Evolutionary conservation across 1,139 yeast genomes (phyloP).

Genomic region (Petasospora rhodanensis): DNA sequence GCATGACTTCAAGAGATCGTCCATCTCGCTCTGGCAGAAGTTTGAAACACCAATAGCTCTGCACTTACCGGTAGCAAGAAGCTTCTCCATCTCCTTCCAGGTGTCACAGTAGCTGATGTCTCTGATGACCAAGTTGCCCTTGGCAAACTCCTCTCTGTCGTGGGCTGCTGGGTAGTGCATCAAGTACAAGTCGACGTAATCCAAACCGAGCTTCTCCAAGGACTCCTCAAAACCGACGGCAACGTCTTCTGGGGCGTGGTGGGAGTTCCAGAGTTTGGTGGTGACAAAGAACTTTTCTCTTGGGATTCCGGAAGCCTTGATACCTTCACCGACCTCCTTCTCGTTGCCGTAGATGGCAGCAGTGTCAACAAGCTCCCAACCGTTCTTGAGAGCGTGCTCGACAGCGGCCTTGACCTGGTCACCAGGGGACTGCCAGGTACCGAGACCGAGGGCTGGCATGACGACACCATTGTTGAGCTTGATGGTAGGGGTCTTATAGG

Average conservation of each 20-base stretch:
- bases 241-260: slow-evolving; percentile 45
- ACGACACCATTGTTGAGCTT: slow-evolving; percentile 38
- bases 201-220: slow-evolving; percentile 36
- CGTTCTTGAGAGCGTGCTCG: slow-evolving; percentile 36
- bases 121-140: slow-evolving; percentile 35
- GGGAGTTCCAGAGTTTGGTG: slow-evolving; percentile 75
- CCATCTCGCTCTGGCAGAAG: slow-evolving; percentile 49
- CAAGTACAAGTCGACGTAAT: slow-evolving; percentile 65
- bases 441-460: slow-evolving; percentile 44
- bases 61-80: slow-evolving; percentile 55
- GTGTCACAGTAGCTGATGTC: slow-evolving; percentile 67
- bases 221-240: slow-evolving; percentile 26
- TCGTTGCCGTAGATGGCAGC: slow-evolving; percentile 77
- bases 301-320: slow-evolving; percentile 55
- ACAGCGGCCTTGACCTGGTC: slow-evolving; percentile 57
- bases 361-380: slow-evolving; percentile 69
- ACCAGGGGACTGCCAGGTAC: slow-evolving; percentile 45
- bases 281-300: slow-evolving; percentile 70
- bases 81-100: slow-evolving; percentile 70
- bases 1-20: slow-evolving; percentile 28
- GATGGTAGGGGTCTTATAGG: too few relatives aligned
- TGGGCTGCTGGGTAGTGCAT: slow-evolving; percentile 71
- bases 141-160: slow-evolving; percentile 8
- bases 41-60: slow-evolving; percentile 80
- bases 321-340: slow-evolving; percentile 64